Evolutionary conservation across 2,329 filamentous ascomycete species (phyloP).

Genomic region (Gnomoniopsis smithogilvyi): DNA sequence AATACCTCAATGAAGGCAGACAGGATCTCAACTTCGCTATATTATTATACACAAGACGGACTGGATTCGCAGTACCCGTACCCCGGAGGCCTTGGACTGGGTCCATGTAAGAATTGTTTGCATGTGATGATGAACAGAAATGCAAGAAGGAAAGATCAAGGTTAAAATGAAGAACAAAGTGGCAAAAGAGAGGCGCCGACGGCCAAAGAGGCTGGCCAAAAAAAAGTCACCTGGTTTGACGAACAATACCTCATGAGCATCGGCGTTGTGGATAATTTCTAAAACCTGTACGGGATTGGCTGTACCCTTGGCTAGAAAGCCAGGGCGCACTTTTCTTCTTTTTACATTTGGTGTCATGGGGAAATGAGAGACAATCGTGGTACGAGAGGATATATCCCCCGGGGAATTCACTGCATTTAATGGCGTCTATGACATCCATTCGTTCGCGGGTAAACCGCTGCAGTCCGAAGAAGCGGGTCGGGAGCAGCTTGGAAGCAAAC

Average conservation of each 20-base stretch:
- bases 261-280: constrained; percentile 14
- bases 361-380: not conserved
- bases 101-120: constrained; percentile 10
- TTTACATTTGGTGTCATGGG: not conserved
- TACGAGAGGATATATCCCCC: constrained; percentile 10
- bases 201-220: constrained; percentile 3
- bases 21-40: not conserved
- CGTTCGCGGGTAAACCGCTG: constrained; percentile 2
- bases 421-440: constrained; percentile 6
- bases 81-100: constrained; percentile 10
- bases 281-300: not conserved
- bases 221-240: constrained; percentile 1
- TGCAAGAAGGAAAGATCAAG: not conserved
- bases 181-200: not conserved
- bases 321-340: not conserved
- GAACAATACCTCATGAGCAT: constrained; percentile 3
- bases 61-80: not conserved
- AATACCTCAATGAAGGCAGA: not conserved
- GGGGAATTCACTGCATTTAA: constrained; percentile 5
- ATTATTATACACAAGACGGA: not conserved
- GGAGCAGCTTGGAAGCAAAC: constrained; percentile 1
- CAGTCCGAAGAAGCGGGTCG: not conserved
- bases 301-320: not conserved
- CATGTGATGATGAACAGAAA: not conserved
- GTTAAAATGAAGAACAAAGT: too few relatives aligned